phyloP scores from a whole-genome alignment of 495 filamentous ascomycete genomes.

The Aspergillus campestris region DNA sequence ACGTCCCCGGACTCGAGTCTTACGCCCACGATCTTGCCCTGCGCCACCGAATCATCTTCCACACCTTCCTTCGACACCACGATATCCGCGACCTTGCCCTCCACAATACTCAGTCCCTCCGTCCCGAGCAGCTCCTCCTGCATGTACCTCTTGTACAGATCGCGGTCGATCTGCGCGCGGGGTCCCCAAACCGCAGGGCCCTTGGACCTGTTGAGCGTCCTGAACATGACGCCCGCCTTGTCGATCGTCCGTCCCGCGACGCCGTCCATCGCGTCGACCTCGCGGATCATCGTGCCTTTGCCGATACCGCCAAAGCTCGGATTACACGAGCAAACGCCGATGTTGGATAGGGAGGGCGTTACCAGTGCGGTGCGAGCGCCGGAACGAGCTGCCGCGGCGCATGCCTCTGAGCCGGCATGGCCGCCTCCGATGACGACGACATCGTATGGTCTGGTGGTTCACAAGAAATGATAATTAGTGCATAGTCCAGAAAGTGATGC shows the following conservation, averaged over 20 bases:
- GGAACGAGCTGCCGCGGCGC: constrained; percentile 82
- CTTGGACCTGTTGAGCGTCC: constrained; percentile 77
- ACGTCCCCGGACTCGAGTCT: constrained; percentile 84
- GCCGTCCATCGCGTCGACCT: constrained; percentile 93
- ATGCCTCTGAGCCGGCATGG: constrained; percentile 91
- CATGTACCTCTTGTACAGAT: constrained; percentile 88
- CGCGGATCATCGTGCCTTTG: constrained; percentile 94
- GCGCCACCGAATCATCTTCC: constrained; percentile 39
- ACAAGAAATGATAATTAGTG: not conserved
- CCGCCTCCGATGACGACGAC: constrained; percentile 94
- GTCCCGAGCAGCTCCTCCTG: constrained; percentile 73
- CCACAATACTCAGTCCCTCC: constrained; percentile 66
- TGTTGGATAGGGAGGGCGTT: constrained; percentile 77
- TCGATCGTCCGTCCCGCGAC: constrained; percentile 84
- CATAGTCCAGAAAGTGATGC: not conserved
- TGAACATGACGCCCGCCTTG: constrained; percentile 89
- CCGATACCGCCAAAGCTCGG: constrained; percentile 96
- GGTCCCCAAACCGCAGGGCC: constrained; percentile 97
- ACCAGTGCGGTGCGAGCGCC: constrained; percentile 86
- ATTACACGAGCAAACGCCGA: constrained; percentile 96
- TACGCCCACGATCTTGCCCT: constrained; percentile 76
- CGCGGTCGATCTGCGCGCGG: constrained; percentile 90
- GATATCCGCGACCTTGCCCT: constrained; percentile 89
- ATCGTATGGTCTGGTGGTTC: constrained; percentile 60
- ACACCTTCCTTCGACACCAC: constrained; percentile 49